These are phyloP conservation scores for Cucurbita pepo DNA, from an alignment of 306 rosid genomes.

Conservation along the genomic window DNA sequence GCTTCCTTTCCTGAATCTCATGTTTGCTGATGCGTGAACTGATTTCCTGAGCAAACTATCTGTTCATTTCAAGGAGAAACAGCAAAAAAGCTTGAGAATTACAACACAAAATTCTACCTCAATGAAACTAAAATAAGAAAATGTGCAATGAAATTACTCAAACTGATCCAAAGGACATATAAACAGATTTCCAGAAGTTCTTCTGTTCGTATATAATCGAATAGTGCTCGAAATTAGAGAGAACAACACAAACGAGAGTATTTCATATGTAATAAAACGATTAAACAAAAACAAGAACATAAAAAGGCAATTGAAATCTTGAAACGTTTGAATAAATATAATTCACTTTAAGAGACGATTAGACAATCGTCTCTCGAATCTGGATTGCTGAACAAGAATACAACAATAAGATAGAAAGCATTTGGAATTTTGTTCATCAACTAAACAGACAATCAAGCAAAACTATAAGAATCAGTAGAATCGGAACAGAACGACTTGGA, in stretches of 20 bases:
- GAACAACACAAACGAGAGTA: not conserved
- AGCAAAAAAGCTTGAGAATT: not conserved
- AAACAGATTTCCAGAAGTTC: not conserved
- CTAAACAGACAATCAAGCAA: constrained; percentile 12
- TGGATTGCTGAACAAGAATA: not conserved
- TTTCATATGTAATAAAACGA: not conserved
- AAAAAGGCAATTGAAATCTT: not conserved
- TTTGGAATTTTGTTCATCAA: not conserved
- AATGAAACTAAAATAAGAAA: not conserved
- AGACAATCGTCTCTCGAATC: not conserved
- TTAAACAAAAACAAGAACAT: not conserved
- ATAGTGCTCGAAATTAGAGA: not conserved
- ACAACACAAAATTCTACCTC: not conserved
- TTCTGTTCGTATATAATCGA: too few relatives aligned
- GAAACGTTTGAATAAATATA: not conserved
- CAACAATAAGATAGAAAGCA: not conserved
- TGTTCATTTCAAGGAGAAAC: constrained; percentile 3
- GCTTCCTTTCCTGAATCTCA: constrained; percentile 75
- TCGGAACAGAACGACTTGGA: constrained; percentile 1
- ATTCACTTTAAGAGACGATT: not conserved
- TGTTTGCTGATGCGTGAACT: constrained; percentile 9
- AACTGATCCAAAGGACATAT: not conserved
- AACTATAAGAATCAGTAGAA: constrained; percentile 4
- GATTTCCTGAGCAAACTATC: constrained; percentile 14
- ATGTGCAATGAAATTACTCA: not conserved